Base-by-base conservation (phyloP, 805 yeast species). In the Candida sonorensis region DNA sequence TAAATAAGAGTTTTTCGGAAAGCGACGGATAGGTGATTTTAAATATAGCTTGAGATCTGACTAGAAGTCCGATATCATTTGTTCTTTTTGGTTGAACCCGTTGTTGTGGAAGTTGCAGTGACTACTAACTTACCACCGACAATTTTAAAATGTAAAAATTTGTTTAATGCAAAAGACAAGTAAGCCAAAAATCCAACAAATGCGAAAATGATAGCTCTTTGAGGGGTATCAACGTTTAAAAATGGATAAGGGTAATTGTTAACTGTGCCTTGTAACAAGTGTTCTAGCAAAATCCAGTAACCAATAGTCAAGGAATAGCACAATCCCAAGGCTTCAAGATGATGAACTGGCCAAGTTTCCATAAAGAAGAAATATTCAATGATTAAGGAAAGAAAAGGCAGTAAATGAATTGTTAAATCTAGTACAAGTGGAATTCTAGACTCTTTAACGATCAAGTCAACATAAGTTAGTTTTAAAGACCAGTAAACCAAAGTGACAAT, bases 401-500 rank as follows among this genome's bases (percentile, higher is more conserved):
- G 51, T 19, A 75, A 53, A 53, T 81, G 88, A 39, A 81, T 65
- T 7, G 72, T 51, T 23, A 79, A 40, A 48, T 81, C 90, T 5
- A 74, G 59, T 2, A 40, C 20, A 11, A 76, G 14, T 2, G 81
- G 77, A 17, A 79, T 61, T 5, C 54, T 45, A 26, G 52, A 42
- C 5, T 42, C 57, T 5, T 61, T 58, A 31, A 70, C 55, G 23
- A 81, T 76, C 33, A 76, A 48, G 14, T 61, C 58, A 22, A 68
- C 48, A 31, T 68, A 66, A 45, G 75, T 71, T 12, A 80, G 35
- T 40, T 76, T 61, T 41, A 81, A 62, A 0, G 78, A 75, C 90
- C 92, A 82, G 51, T 82, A 82, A 11, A 81, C 72, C 2, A 59
- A 21, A 0, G 83, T 64, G 12, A 82, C 86, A 14, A 81, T 62